Percentiles rank a stretch among this genome's conserved stretches.
Evolutionary conservation across 345 rosid genomes (phyloP).

Genomic region (Salix caprea): DNA sequence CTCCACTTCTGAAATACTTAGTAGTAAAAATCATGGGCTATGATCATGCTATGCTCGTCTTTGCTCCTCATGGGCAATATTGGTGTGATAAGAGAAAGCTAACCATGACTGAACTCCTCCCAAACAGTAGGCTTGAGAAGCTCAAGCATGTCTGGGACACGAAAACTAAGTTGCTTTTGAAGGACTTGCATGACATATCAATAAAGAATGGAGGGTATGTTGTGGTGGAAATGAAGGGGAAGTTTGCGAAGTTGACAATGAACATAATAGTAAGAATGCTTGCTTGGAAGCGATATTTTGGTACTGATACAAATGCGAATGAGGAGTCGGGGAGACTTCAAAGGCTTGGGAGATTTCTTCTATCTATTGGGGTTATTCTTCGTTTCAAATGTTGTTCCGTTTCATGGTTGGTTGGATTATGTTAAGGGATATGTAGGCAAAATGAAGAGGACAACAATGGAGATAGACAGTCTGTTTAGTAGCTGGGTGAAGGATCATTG

Average conservation of each 20-base stretch:
- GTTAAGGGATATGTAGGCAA: too few relatives aligned
- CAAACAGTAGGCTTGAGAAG: slow-evolving; percentile 26
- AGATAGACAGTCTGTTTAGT: too few relatives aligned
- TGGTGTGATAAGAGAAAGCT: slow-evolving; percentile 37
- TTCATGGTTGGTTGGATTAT: too few relatives aligned
- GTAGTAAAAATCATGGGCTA: slow-evolving; percentile 29
- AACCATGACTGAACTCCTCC: slow-evolving; percentile 26
- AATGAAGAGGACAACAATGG: too few relatives aligned
- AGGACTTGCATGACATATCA: slow-evolving; percentile 15
- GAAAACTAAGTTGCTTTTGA: neutral
- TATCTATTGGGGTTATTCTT: too few relatives aligned
- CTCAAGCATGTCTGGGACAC: slow-evolving; percentile 29
- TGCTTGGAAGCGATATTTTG: slow-evolving; percentile 26
- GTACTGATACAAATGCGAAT: neutral
- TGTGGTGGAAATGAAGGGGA: slow-evolving; percentile 25
- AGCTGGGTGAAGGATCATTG: too few relatives aligned
- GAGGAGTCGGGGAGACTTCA: slow-evolving; percentile 7
- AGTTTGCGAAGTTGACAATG: slow-evolving; percentile 19
- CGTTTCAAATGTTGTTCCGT: too few relatives aligned
- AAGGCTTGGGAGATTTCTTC: too few relatives aligned
- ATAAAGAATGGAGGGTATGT: slow-evolving; percentile 18
- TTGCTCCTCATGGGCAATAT: slow-evolving; percentile 33
- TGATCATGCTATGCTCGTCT: slow-evolving; percentile 20
- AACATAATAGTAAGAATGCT: slow-evolving; percentile 28
- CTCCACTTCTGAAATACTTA: slow-evolving; percentile 19